Conservation (phyloP, 2,329 filamentous ascomycete species). For the Verticillium albo-atrum region DNA sequence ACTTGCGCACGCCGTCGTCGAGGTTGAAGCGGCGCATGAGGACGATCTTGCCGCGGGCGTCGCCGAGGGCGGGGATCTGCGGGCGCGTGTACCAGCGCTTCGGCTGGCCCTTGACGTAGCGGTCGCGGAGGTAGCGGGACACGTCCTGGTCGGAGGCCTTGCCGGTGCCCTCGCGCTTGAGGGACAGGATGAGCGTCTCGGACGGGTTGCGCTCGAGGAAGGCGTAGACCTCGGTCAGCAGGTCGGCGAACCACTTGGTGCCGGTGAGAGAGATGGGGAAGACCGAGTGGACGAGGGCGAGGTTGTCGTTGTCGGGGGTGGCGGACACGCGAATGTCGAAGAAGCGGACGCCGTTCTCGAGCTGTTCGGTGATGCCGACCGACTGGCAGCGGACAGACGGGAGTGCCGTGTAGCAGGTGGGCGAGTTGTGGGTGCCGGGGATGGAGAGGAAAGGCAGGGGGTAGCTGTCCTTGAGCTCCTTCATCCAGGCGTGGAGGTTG, state of each 20-base stretch:
- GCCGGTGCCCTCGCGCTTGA: slow-evolving; percentile 90
- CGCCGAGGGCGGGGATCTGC: slow-evolving; percentile 71
- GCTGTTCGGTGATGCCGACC: slow-evolving; percentile 69
- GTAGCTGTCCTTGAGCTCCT: slow-evolving; percentile 63
- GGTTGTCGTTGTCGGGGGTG: slow-evolving; percentile 51
- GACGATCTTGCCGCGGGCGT: slow-evolving; percentile 77
- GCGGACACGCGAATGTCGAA: slow-evolving; percentile 78
- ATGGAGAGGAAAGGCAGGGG: slow-evolving; percentile 80
- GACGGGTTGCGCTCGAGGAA: slow-evolving; percentile 76
- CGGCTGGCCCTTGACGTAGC: slow-evolving; percentile 57
- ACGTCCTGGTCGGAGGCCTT: slow-evolving; percentile 76
- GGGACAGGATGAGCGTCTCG: slow-evolving; percentile 78
- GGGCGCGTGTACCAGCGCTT: slow-evolving; percentile 73
- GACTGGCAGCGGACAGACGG: slow-evolving; percentile 93
- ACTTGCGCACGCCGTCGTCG: slow-evolving; percentile 45
- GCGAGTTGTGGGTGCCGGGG: slow-evolving; percentile 93
- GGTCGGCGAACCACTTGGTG: slow-evolving; percentile 69
- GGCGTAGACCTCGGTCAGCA: slow-evolving; percentile 65
- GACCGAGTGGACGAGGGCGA: slow-evolving; percentile 82
- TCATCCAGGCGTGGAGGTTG: slow-evolving; percentile 75
- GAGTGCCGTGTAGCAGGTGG: slow-evolving; percentile 77
- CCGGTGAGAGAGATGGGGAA: slow-evolving; percentile 86
- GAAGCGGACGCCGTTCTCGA: slow-evolving; percentile 88
- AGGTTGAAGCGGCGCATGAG: slow-evolving; percentile 77
- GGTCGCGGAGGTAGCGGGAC: slow-evolving; percentile 64